Percentiles rank a stretch among this genome's conserved stretches.
Conservation (phyloP, 1,284 basidiomycete species). For the Cutaneotrichosporon spelunceum region DNA sequence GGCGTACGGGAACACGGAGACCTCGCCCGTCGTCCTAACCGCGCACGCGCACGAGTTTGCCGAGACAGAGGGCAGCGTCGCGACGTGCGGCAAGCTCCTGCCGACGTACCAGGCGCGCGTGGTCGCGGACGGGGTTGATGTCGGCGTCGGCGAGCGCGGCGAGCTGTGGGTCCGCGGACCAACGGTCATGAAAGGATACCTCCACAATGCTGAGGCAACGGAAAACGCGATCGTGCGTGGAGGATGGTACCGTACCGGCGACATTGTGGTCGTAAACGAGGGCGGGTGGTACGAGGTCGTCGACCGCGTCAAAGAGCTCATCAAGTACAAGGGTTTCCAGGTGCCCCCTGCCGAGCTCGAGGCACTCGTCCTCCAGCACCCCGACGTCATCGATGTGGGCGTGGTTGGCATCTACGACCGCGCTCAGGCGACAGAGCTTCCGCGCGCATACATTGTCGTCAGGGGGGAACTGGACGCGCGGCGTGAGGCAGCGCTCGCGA, state of each 20-base stretch:
- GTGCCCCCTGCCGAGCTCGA: slow-evolving; percentile 82
- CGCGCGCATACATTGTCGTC: slow-evolving; percentile 51
- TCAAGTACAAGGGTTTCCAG: slow-evolving; percentile 64
- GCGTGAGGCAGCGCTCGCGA: slow-evolving; percentile 51
- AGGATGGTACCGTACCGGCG: slow-evolving; percentile 81
- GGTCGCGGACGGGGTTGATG: slow-evolving; percentile 53
- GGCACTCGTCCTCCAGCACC: slow-evolving; percentile 66
- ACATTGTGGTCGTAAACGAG: slow-evolving; percentile 62
- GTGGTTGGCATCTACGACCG: slow-evolving; percentile 66
- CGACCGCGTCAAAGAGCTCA: slow-evolving; percentile 68
- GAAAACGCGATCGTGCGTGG: slow-evolving; percentile 56
- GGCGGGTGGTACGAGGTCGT: slow-evolving; percentile 57
- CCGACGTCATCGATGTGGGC: slow-evolving; percentile 65
- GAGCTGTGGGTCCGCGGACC: slow-evolving; percentile 79
- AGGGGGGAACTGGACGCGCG: slow-evolving; percentile 50
- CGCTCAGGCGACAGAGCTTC: slow-evolving; percentile 59
- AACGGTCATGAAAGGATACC: slow-evolving; percentile 70
- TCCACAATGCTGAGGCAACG: slow-evolving; percentile 66
- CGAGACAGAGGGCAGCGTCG: slow-evolving; percentile 59
- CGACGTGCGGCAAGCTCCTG: slow-evolving; percentile 65
- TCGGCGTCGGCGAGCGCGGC: slow-evolving; percentile 61
- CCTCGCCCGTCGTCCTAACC: slow-evolving; percentile 47
- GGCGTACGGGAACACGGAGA: slow-evolving; percentile 54
- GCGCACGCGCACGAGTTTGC: slow-evolving; percentile 35
- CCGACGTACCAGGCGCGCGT: slow-evolving; percentile 75